Evolutionary conservation across 225 moss, liverwort and hornwort species (phyloP).

Genomic region (Ulota crispa): DNA sequence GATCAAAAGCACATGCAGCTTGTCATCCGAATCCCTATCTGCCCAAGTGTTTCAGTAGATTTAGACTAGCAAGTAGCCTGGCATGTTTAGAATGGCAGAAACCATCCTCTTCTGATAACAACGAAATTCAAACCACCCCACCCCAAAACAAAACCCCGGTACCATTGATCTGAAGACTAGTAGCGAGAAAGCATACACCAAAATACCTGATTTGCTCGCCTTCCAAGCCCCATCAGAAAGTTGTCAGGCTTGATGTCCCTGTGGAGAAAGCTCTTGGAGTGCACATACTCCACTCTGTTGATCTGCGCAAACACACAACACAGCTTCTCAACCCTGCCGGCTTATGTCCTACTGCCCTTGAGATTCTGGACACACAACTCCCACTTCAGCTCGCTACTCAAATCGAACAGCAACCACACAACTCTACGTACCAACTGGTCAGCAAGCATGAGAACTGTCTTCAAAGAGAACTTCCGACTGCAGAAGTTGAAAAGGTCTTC

Average conservation of each 20-base stretch:
- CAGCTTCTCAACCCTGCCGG: not conserved
- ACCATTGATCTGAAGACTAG: not conserved
- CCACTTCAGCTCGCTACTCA: not conserved
- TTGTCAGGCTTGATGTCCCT: slow-evolving; percentile 93
- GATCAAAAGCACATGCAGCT: not conserved
- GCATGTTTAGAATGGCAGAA: not conserved
- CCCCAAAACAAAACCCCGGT: too few species aligned
- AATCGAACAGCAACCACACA: not conserved
- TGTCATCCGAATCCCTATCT: not conserved
- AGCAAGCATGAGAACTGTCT: slow-evolving; percentile 96
- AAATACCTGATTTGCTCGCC: slow-evolving; percentile 87
- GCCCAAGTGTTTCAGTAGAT: not conserved
- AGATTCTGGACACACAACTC: not conserved
- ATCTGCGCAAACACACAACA: slow-evolving; percentile 45
- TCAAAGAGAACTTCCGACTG: slow-evolving; percentile 80
- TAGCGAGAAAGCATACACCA: not conserved
- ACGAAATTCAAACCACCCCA: too few species aligned
- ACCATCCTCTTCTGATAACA: not conserved
- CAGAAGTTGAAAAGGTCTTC: slow-evolving; percentile 93
- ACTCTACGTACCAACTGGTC: slow-evolving; percentile 68
- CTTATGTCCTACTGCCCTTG: not conserved
- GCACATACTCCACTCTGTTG: slow-evolving; percentile 91
- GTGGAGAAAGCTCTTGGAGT: slow-evolving; percentile 86
- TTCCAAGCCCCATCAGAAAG: slow-evolving; percentile 87
- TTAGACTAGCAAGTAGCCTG: not conserved